These are phyloP conservation scores for Psilocybe subaeruginosa DNA, from an alignment of 768 basidiomycete genomes.

Conservation along the genomic window DNA sequence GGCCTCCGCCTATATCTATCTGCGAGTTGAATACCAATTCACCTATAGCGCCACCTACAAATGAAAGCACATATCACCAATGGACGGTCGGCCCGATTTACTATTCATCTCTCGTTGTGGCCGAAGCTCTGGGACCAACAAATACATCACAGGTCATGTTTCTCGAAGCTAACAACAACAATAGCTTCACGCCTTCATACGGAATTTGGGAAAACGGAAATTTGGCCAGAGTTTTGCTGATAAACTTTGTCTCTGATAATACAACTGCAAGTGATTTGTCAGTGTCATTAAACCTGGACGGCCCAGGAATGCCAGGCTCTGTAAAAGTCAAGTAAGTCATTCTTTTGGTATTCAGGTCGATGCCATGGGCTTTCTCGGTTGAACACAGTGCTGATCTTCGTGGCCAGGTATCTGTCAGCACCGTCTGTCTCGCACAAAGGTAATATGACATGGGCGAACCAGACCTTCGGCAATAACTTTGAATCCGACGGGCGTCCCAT, in stretches of 20 bases:
- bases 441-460: constrained; percentile 63
- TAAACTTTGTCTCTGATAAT: constrained; percentile 72
- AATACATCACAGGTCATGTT: constrained; percentile 70
- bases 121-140: constrained; percentile 70
- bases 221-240: constrained; percentile 61
- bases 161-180: constrained; percentile 52
- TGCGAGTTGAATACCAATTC: not conserved
- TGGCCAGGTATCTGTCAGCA: constrained; percentile 34
- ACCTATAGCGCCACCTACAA: constrained; percentile 53
- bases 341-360: too few species aligned
- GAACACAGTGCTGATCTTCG: not conserved
- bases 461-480: constrained; percentile 63
- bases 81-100: constrained; percentile 82
- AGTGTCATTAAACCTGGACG: constrained; percentile 51
- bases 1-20: constrained; percentile 3
- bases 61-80: constrained; percentile 59
- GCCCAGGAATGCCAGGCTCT: constrained; percentile 35
- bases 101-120: constrained; percentile 71
- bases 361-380: too few species aligned
- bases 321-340: constrained; percentile 57
- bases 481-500: constrained; percentile 65
- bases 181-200: constrained; percentile 65
- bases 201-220: constrained; percentile 73
- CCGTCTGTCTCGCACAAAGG: constrained; percentile 51
- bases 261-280: constrained; percentile 58